phyloP scores from a whole-genome alignment of 768 basidiomycete species.

The Leucocoprinus leucothites region DNA sequence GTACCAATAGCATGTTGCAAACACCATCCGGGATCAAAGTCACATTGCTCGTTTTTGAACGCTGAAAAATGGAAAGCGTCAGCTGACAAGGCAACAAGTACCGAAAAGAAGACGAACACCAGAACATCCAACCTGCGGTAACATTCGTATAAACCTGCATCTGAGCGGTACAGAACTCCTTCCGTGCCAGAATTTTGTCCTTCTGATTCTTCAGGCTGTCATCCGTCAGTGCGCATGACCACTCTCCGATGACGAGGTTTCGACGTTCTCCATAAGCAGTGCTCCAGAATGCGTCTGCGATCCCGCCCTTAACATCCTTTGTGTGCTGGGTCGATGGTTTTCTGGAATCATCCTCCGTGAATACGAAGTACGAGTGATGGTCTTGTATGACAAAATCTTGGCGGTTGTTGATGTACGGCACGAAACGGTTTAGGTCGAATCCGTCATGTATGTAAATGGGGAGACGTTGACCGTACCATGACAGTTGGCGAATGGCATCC shows the following conservation, averaged over 20 bases:
- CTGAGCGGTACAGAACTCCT: conserved; percentile 55
- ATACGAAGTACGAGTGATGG: conserved; percentile 73
- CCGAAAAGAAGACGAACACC: conserved; percentile 43
- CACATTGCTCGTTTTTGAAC: conserved; percentile 60
- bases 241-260: conserved; percentile 77
- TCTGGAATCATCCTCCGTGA: conserved; percentile 47
- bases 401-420: conserved; percentile 43
- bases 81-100: not conserved
- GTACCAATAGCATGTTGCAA: conserved; percentile 59
- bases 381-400: conserved; percentile 68
- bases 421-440: conserved; percentile 55
- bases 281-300: conserved; percentile 29
- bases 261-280: conserved; percentile 25
- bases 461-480: conserved; percentile 34
- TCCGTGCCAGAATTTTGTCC: conserved; percentile 42
- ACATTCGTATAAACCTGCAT: conserved; percentile 52
- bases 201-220: conserved; percentile 47
- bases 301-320: conserved; percentile 36
- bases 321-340: conserved; percentile 58
- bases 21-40: conserved; percentile 64
- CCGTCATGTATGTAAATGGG: conserved; percentile 71
- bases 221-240: conserved; percentile 75
- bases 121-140: conserved; percentile 67
- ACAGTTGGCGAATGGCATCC: conserved; percentile 38
- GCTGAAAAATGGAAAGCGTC: conserved; percentile 35